Evolutionary conservation across 1,284 basidiomycete species (phyloP), one percentile per base, ranked within the genome.

Genomic region (Sutorius eximius): DNA sequence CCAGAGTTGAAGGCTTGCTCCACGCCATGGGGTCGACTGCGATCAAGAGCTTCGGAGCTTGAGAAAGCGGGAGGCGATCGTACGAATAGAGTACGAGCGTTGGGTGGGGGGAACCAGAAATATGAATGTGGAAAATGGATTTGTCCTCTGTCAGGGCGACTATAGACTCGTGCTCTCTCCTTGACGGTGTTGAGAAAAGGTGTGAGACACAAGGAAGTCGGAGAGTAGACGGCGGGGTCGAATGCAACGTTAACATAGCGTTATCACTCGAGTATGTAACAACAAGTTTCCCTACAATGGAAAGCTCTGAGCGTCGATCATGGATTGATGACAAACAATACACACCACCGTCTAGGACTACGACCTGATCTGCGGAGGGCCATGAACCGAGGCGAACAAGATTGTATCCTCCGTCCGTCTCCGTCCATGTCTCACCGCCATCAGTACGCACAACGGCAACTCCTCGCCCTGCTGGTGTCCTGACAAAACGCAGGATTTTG

Each of bases 1-100:
- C 72, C 68, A 75, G 75, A 16, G 69, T 64, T 46, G 72, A 64
- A 22, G 68, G 65, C 63, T 75, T 64, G 63, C 84, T 77, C 93
- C 93, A 94, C 12, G 87, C 89, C 93, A 95, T 95, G 0, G 93
- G 92, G 69, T 95, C 93, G 5, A 95, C 91, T 6, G 90, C 89
- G 12, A 93, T 67, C 32, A 92, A 84, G 53, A 84, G 73, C 49
- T 73, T 78, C 2, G 83, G 80, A 4, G 76, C 72, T 40, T 68
- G 68, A 1, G 75, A 58, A 11, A 85, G 72, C 2, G 86, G 85
- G 5, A 88, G 73, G 38, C 62, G 69, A 32, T 74, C 75, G 49
- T 77, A 73, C 11, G 79, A 78, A 47, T 75, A 64, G 3, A 86
- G 60, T 15, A 59, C 55, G 7, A 83, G 71, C 1, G 69, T 67